Evolutionary conservation across 2,329 filamentous ascomycete genomes (phyloP), one percentile per base, ranked within the genome.

Genomic region (Zasmidium citrigriseum): DNA sequence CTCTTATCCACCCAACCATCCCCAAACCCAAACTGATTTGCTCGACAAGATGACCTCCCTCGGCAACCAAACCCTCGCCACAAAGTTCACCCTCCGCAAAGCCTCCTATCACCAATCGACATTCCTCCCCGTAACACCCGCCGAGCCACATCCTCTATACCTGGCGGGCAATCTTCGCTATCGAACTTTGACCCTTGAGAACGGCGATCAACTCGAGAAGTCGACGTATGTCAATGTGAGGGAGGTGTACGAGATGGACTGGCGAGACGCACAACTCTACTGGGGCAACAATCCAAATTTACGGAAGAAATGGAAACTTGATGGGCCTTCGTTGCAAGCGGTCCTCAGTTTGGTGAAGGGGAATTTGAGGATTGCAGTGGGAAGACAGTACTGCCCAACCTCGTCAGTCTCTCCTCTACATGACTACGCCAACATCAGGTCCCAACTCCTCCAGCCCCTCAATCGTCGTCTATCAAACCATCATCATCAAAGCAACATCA

Each of bases 241-340:
- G n/a, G 53, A 55, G 24, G 14, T 50, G 12, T 55, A 44, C 45
- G 14, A 16, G 22, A 55, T 55, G 53, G 53, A 55, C 46, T 55
- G 53, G 53, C 29, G 46, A 25, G 53, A 55, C 24, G 53, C 53
- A 12, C 45, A 44, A n/a, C 25, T 55, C 2, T 55, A 55, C 45
- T 55, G 52, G 52, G 52, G 44, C 11, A 12, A 2, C 4, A 22
- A 55, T 41, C 25, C 44, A 4, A 55, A 23, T 3, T n/a, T 55
- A 18, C n/a, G 44, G 18, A 55, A 48, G 52, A 27, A 16, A 22
- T 55, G 52, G 52, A 47, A 44, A 41, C 45, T 55, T 4, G 53
- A 55, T 20, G 24, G 18, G 18, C 44, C 45, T 14, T 55, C 53
- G 16, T 23, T 52, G 16, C 29, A 24, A 5, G 10, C 29, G 5